Evolutionary conservation across 257 asterid species (phyloP).

Genomic region (Coffea canephora): DNA sequence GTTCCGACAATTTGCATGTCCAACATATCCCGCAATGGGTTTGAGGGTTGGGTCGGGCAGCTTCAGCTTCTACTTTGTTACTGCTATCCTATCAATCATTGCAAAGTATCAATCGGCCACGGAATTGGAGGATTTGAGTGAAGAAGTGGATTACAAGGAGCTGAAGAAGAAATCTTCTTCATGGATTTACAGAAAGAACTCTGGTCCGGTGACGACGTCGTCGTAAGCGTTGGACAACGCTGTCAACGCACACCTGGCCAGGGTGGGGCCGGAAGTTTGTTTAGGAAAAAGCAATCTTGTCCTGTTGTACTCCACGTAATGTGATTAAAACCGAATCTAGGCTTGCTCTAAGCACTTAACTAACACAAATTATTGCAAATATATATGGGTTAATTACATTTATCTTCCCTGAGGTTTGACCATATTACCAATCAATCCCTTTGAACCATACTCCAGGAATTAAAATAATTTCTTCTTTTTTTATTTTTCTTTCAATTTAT

Average conservation of each 20-base stretch:
- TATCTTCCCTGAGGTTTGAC: too few species aligned
- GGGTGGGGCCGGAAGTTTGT: background rate
- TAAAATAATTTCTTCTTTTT: too few species aligned
- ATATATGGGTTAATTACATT: too few species aligned
- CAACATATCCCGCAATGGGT: background rate
- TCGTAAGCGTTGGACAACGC: background rate
- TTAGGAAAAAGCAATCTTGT: background rate
- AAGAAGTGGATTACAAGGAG: background rate
- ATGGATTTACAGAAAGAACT: slow-evolving; percentile 1
- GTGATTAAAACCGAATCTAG: too few species aligned
- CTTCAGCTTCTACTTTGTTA: background rate
- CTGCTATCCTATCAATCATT: background rate
- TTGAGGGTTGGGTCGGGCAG: background rate
- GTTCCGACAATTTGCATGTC: slow-evolving; percentile 30
- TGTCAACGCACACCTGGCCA: background rate
- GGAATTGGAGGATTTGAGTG: background rate
- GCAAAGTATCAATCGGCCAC: slow-evolving; percentile 1
- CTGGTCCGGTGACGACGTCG: background rate
- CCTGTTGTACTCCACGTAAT: background rate
- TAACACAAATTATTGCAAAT: too few species aligned
- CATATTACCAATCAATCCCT: too few species aligned
- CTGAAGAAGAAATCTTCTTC: background rate
- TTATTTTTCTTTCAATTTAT: too few species aligned
- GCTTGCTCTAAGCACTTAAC: too few species aligned
- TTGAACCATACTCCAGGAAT: too few species aligned